Evolutionary conservation across 108 stramenopile genomes (phyloP).

Genomic region (Skeletonema potamos): DNA sequence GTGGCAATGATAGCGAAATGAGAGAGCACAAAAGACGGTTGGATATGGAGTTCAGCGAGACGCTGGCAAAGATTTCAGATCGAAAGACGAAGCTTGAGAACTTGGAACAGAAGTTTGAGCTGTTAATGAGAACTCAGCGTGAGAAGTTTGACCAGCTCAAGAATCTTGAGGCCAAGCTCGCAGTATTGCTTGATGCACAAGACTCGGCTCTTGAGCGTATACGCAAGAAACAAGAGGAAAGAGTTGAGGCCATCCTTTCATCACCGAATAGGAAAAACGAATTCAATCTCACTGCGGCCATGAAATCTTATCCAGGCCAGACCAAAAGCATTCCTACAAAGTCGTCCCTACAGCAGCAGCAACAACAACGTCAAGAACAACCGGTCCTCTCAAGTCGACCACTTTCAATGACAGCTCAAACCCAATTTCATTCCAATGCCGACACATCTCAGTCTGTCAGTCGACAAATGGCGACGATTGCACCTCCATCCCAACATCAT

Average conservation of each 20-base stretch:
- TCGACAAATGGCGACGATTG: background rate
- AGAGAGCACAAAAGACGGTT: slow-evolving; percentile 83
- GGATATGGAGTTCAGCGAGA: slow-evolving; percentile 83
- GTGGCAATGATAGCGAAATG: slow-evolving; percentile 56
- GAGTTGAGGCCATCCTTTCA: slow-evolving; percentile 23
- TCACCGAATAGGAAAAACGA: background rate
- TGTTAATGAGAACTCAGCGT: slow-evolving; percentile 64
- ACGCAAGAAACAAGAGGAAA: slow-evolving; percentile 64
- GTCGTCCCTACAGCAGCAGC: background rate
- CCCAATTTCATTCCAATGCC: background rate
- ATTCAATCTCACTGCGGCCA: background rate
- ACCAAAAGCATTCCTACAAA: background rate
- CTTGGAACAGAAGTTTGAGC: slow-evolving; percentile 60
- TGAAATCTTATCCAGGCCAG: background rate
- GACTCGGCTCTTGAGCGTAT: slow-evolving; percentile 79
- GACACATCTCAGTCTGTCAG: background rate
- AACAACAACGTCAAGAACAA: background rate
- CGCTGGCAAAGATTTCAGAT: slow-evolving; percentile 82
- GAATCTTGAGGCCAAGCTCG: slow-evolving; percentile 81
- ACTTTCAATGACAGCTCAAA: background rate
- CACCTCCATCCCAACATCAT: background rate
- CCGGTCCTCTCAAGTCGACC: background rate
- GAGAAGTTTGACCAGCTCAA: slow-evolving; percentile 82
- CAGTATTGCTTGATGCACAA: slow-evolving; percentile 89
- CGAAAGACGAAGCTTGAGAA: slow-evolving; percentile 71